Evolutionary conservation across 345 rosid genomes (phyloP).

Genomic region (Populus pruinosa): DNA sequence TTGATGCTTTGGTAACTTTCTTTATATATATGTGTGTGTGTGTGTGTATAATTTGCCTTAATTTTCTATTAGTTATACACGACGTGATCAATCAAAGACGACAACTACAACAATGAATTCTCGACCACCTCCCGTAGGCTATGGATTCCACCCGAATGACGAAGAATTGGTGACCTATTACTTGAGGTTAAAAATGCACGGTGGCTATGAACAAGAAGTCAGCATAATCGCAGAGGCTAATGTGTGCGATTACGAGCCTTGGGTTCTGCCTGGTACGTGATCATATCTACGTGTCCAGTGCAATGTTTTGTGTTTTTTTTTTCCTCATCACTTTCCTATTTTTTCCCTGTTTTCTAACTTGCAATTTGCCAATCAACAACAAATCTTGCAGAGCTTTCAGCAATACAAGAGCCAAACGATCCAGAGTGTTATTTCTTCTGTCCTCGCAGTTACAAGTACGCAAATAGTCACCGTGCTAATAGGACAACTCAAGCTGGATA

Average conservation of each 20-base stretch:
- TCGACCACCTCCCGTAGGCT: not conserved
- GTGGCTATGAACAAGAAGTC: not conserved
- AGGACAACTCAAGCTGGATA: slow-evolving; percentile 11
- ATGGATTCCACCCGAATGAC: slow-evolving; percentile 42
- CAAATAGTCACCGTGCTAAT: not conserved
- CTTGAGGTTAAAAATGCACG: slow-evolving; percentile 31
- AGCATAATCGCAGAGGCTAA: slow-evolving; percentile 30
- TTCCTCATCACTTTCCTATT: not conserved
- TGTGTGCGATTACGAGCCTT: slow-evolving; percentile 40
- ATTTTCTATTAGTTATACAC: not conserved
- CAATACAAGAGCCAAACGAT: slow-evolving; percentile 13
- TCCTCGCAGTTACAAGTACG: slow-evolving; percentile 1
- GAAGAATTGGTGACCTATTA: slow-evolving; percentile 35
- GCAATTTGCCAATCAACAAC: no score
- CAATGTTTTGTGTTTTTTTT: not conserved
- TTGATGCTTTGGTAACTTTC: not conserved
- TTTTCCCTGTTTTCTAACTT: no score
- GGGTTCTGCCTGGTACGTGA: slow-evolving; percentile 38
- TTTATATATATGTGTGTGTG: no score
- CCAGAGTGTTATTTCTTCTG: slow-evolving; percentile 13
- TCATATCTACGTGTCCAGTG: not conserved
- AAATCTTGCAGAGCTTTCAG: not conserved
- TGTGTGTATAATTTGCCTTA: not conserved
- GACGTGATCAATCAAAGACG: not conserved
- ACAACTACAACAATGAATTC: not conserved